A percentile compares a stretch with the other conserved stretches of the same genome.
Evolutionary conservation across 106 monocot genomes (phyloP).

Genomic region (Dendrobium chrysotoxum): DNA sequence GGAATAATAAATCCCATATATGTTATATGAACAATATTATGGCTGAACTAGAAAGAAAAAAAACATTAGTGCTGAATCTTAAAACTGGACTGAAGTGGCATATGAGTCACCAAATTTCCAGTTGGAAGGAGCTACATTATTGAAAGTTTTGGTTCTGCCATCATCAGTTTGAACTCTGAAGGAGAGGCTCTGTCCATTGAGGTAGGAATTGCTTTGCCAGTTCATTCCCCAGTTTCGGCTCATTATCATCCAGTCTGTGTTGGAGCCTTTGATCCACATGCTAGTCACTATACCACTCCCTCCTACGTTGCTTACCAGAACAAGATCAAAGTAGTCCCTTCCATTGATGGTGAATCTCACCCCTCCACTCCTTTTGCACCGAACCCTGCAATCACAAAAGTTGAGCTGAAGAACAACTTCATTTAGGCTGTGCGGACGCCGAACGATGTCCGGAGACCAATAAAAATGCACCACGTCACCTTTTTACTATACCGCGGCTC

Average conservation of each 20-base stretch:
- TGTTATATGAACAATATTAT: too few relatives aligned
- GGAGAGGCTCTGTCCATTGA: slow-evolving; percentile 10
- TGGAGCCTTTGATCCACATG: slow-evolving; percentile 12
- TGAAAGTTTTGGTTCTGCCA: not conserved
- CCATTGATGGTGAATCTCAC: slow-evolving; percentile 11
- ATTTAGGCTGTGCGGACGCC: too few relatives aligned
- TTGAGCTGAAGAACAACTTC: not conserved
- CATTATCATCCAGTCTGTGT: slow-evolving; percentile 7
- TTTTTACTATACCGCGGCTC: too few relatives aligned
- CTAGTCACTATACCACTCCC: slow-evolving; percentile 1
- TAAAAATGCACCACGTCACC: too few relatives aligned
- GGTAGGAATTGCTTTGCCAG: not conserved
- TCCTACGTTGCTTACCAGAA: slow-evolving; percentile 6
- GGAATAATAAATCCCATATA: not conserved
- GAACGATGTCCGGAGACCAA: too few relatives aligned
- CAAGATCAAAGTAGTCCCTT: not conserved
- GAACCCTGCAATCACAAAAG: slow-evolving; percentile 6
- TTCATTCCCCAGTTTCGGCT: slow-evolving; percentile 16
- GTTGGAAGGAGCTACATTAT: slow-evolving; percentile 8
- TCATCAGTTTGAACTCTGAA: slow-evolving; percentile 8
- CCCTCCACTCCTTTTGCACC: slow-evolving; percentile 14
- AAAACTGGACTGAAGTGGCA: not conserved
- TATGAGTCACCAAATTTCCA: slow-evolving; percentile 12
- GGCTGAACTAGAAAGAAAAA: not conserved
- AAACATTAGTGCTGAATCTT: not conserved